Base-by-base conservation (phyloP, 805 yeast genomes). In the Candida silvicultrix region DNA sequence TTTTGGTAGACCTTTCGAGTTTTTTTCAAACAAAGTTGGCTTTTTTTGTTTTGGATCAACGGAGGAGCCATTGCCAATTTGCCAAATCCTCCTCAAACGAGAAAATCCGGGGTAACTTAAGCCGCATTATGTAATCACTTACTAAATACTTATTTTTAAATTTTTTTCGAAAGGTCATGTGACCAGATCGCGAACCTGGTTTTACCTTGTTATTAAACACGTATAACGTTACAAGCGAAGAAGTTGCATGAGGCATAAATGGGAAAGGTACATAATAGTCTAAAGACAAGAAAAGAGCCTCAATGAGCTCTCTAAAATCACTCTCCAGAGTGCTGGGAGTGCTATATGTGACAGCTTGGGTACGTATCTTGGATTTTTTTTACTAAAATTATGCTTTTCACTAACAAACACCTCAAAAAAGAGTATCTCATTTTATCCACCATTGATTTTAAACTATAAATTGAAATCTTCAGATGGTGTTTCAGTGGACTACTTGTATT, bases 401-500 rank as follows among this genome's bases (percentile, higher is more conserved):
- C 40, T 45, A 46, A 47, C 46, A 18, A 20, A n/a, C 10, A n/a
- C n/a, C n/a, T n/a, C n/a, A 12, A 35, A 4, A 10, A 22, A 69
- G 77, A 67, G 80, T 15, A 45, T 74, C 1, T 73, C 81, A 2
- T 73, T 72, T 58, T 77, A 77, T 49, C 79, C 81, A 4, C 73
- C 78, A 2, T 44, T 77, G 7, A 36, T 66, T 8, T 59, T 73
- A 9, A 75, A 75, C 49, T 66, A 65, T 52, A 58, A 51, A 23
- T 58, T 67, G 15, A 61, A 57, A 44, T 67, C 76, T 0, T 63
- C 81, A 0, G 75, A 74, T 43, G 80, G 80, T 0, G 55, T 77
- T 2, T 77, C 82, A 0, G 51, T 69, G 4, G 83, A 78, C 50
- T 75, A 69, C 47, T 57, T 74, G 3, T 58, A 68, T 21, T 48